Base-by-base conservation (phyloP, 306 rosid species). In the Psophocarpus tetragonolobus region DNA sequence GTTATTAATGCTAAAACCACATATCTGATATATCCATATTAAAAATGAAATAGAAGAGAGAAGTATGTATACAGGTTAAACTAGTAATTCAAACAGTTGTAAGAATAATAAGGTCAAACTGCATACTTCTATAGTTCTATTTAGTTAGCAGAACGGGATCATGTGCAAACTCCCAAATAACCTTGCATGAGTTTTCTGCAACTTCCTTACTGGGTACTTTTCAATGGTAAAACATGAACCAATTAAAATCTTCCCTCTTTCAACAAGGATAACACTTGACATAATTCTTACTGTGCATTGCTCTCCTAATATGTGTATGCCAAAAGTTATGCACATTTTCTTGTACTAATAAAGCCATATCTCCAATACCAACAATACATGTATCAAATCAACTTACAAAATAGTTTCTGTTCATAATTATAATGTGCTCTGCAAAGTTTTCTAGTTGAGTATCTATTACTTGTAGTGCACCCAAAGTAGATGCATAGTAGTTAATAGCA, bases 71-170 rank as follows among this genome's bases (percentile, higher is more conserved):
- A 27, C 27, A 39, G 50, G 68, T 23, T 32, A 51, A 70, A 70
- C 41, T 6, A 17, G 24, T 33, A 81, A 18, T 69, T 63, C 36
- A 80, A 54, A 71, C 77, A 71, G 17, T 11, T 33, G 6, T 42
- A 69, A 64, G 32, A 45, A 71, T 61, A 80, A 72, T 54, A 23
- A 64, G 47, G 42, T 45, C 39, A 60, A 74, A 64, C 23, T 21
- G 50, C 61, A 24, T 70, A 54, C 47, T 72, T 57, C 58, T 12
- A 24, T 70, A 54, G 39, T 72, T 57, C 58, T 12, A 30, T 54
- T 70, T 58, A 47, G 76, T 62, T 48, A 48, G 60, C 77, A 68
- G 13, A 20, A 70, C 47, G 61, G 67, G 41, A 30, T 38, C 18
- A 74, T 18, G 27, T 51, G 57, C 50, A 74, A 74, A 50, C 50